These are phyloP conservation scores for Cubamyces sp. DNA, from an alignment of 768 basidiomycete species.

Conservation along the genomic window DNA sequence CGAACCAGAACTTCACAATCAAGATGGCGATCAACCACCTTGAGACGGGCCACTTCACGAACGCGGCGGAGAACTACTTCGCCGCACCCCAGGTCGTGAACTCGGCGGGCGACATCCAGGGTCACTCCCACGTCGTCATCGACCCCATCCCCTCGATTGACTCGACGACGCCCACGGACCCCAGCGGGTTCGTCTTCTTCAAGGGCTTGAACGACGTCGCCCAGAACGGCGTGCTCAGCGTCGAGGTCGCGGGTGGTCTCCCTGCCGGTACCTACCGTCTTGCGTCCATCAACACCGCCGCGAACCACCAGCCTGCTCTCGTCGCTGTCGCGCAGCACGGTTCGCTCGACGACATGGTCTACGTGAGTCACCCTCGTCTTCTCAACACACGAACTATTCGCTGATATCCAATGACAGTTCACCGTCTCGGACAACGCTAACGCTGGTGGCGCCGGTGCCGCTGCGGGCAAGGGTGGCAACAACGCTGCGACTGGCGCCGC, in stretches of 20 bases:
- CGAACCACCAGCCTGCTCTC: conserved; percentile 49
- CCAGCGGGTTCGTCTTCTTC: conserved; percentile 65
- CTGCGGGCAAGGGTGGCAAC: conserved; percentile 8
- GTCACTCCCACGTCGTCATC: conserved; percentile 62
- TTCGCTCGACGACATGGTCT: conserved; percentile 45
- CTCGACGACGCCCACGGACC: conserved; percentile 49
- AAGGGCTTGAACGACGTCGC: conserved; percentile 55
- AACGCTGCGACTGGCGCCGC: conserved; percentile 37
- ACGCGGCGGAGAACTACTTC: conserved; percentile 56
- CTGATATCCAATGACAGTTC: conserved; percentile 21
- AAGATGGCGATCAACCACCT: conserved; percentile 50
- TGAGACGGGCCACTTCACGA: conserved; percentile 62
- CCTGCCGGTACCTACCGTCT: conserved; percentile 48
- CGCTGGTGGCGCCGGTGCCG: conserved; percentile 26
- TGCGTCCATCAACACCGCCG: conserved; percentile 49
- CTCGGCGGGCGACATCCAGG: conserved; percentile 45
- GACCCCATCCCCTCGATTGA: conserved; percentile 48
- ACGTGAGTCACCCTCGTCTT: conserved; percentile 32
- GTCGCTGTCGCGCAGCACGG: conserved; percentile 50
- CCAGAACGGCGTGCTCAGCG: conserved; percentile 45
- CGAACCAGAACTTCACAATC: conserved; percentile 60
- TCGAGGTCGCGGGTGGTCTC: conserved; percentile 47
- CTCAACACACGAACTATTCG: background rate
- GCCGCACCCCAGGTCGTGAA: conserved; percentile 58
- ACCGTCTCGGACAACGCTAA: conserved; percentile 27